Evolutionary conservation across 2,329 filamentous ascomycete species (phyloP), one percentile per base, ranked within the genome.

Genomic region (Clarireedia hainanense): DNA sequence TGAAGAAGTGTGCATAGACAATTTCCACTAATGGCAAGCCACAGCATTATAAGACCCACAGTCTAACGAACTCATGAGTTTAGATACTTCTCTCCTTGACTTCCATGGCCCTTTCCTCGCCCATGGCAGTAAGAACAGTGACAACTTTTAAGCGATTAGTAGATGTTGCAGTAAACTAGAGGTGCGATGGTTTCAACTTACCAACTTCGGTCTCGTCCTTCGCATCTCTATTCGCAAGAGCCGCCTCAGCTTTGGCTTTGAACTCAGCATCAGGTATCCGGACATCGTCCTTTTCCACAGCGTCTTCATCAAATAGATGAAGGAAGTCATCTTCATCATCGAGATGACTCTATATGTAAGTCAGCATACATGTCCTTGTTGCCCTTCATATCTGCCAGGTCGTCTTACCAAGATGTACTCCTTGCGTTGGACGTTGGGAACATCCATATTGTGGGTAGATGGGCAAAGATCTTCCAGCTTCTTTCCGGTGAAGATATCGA

Each of bases 401-500:
- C 49, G 45, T 83, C 90, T 84, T 80, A 96, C 90, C 71, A 97
- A 85, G 81, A 94, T 87, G 82, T 88, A 95, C 81, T 96, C 92
- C 76, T 81, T 83, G 72, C 92, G 91, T 69, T 74, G 74, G 77
- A 97, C 92, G 78, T 94, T 87, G 77, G 95, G 95, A 68, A 99
- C 94, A 71, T 99, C 90, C 89, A 95, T 95, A 84, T 95, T 88
- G 81, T 88, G 84, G 81, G 94, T 99, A 74, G 94, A 99, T 68
- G 94, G 94, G 77, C 86, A 96, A 63, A 99, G 85, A 80, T 99
- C 95, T 82, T 99, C 94, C 67, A 96, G 84, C 86, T 99, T 99
- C 89, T 96, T 99, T 84, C 83, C 83, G 66, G 91, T 99, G 87
- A 99, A 99, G 81, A 99, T 97, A 76, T 99, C 94, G 75, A 95